phyloP scores from a whole-genome alignment of 805 yeast species.

The Candida methanosorbosa region DNA sequence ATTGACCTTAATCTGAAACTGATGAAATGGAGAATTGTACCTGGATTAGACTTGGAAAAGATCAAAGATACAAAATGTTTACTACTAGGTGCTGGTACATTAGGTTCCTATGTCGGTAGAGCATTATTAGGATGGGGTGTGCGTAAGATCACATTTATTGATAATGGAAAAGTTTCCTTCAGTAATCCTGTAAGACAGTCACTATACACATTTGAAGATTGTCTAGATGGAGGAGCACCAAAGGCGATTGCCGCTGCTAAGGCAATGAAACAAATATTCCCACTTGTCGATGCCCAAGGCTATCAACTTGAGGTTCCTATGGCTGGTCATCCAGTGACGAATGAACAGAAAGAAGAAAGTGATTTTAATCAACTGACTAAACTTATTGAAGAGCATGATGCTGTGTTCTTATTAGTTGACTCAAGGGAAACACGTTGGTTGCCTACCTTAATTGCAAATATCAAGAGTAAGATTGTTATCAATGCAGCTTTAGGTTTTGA shows the following conservation, averaged over 20 bases:
- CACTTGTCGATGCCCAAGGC: conserved; percentile 64
- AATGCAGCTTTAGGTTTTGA: conserved; percentile 96
- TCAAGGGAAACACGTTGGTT: conserved; percentile 96
- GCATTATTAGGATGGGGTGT: conserved; percentile 94
- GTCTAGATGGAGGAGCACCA: conserved; percentile 60
- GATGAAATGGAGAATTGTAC: conserved; percentile 96
- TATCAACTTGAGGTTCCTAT: conserved; percentile 73
- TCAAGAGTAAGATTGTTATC: conserved; percentile 62
- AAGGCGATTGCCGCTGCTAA: conserved; percentile 78
- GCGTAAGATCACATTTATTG: conserved; percentile 76
- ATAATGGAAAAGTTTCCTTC: conserved; percentile 79
- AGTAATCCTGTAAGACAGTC: conserved; percentile 97
- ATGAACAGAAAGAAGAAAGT: conserved; percentile 37
- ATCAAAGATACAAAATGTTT: conserved; percentile 56
- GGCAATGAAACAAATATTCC: conserved; percentile 65
- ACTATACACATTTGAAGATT: conserved; percentile 72
- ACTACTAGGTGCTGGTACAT: conserved; percentile 91
- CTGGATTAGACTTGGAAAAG: conserved; percentile 62
- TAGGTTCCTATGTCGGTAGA: conserved; percentile 87
- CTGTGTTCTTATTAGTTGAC: conserved; percentile 76
- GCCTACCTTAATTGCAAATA: conserved; percentile 78
- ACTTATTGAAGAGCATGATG: conserved; percentile 64
- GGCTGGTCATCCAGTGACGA: conserved; percentile 84
- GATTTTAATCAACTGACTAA: conserved; percentile 45
- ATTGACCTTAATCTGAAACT: conserved; percentile 83